A percentile compares a stretch with the other conserved stretches of the same genome.
Conservation (phyloP, 2,329 filamentous ascomycete species). For the Cladosporium sp. region DNA sequence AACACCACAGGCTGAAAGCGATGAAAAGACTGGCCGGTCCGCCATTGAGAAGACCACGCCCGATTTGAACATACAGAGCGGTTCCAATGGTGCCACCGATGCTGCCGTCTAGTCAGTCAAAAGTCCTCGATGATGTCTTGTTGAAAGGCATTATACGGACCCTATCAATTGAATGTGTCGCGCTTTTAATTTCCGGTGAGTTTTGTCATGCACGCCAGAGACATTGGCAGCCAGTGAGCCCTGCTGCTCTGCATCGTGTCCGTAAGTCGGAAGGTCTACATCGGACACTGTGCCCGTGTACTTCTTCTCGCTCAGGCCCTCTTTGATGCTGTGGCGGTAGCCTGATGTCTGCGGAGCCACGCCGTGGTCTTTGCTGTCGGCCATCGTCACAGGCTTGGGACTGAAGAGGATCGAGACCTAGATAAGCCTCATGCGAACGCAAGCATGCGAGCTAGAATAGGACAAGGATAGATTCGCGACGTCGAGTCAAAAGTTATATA, state of each 20-base stretch:
- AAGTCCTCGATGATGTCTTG: not conserved
- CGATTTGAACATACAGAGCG: conserved; percentile 46
- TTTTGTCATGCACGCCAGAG: conserved; percentile 27
- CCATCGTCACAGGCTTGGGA: not conserved
- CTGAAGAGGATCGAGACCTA: too few relatives aligned
- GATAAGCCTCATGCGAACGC: not conserved
- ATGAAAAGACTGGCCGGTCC: conserved; percentile 45
- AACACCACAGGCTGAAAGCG: conserved; percentile 41
- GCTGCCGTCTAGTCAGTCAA: not conserved
- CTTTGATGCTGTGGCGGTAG: conserved; percentile 2
- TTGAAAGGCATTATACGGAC: conserved; percentile 9
- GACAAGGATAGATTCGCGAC: not conserved
- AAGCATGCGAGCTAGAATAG: not conserved
- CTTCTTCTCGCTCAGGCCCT: conserved; percentile 9
- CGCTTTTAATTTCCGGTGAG: conserved; percentile 41
- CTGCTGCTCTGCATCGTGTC: conserved; percentile 20
- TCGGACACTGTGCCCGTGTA: not conserved
- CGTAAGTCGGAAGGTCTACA: conserved; percentile 7
- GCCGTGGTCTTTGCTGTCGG: conserved; percentile 6
- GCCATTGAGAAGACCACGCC: conserved; percentile 42
- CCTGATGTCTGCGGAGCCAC: conserved; percentile 9
- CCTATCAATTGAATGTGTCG: conserved; percentile 47
- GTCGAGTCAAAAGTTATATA: too few relatives aligned
- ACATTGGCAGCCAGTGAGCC: conserved; percentile 17
- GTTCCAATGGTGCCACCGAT: conserved; percentile 46